These are phyloP conservation scores for Ashbya aceris DNA, from an alignment of 1,139 yeast species.

Conservation along the genomic window DNA sequence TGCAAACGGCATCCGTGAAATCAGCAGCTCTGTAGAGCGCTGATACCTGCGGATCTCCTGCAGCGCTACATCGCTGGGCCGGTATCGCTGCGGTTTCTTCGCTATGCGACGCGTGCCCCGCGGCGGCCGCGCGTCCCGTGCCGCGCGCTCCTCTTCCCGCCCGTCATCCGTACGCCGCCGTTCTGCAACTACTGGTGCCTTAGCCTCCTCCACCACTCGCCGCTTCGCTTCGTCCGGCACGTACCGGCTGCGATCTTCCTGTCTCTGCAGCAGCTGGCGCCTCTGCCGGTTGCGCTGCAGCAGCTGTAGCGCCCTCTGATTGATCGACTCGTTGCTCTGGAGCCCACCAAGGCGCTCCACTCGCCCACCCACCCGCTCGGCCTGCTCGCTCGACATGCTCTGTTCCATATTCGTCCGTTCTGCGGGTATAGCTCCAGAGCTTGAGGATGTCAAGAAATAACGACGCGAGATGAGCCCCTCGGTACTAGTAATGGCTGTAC, in stretches of 20 bases:
- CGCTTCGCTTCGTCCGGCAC: constrained; percentile 7
- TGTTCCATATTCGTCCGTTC: constrained; percentile 7
- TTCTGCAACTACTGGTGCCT: neutral
- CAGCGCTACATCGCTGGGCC: constrained; percentile 68
- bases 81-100: constrained; percentile 37
- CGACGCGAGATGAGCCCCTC: too few relatives aligned
- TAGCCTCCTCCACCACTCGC: neutral
- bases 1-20: constrained; percentile 87
- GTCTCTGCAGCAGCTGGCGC: constrained; percentile 16
- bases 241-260: constrained; percentile 16
- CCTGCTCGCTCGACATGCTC: constrained; percentile 13
- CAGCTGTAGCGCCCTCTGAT: constrained; percentile 23
- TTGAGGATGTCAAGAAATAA: too few relatives aligned
- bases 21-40: constrained; percentile 62
- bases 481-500: too few relatives aligned
- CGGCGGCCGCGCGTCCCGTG: neutral
- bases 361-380: constrained; percentile 13
- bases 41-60: constrained; percentile 76
- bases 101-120: constrained; percentile 4
- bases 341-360: constrained; percentile 11
- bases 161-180: neutral
- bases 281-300: constrained; percentile 27
- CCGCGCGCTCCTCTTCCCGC: constrained; percentile 1
- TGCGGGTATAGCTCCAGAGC: too few relatives aligned
- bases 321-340: constrained; percentile 19